Percentiles rank a stretch among this genome's conserved stretches.
These are phyloP conservation scores for Phytophthora citricola DNA, from an alignment of 352 stramenopile species.

Conservation along the genomic window DNA sequence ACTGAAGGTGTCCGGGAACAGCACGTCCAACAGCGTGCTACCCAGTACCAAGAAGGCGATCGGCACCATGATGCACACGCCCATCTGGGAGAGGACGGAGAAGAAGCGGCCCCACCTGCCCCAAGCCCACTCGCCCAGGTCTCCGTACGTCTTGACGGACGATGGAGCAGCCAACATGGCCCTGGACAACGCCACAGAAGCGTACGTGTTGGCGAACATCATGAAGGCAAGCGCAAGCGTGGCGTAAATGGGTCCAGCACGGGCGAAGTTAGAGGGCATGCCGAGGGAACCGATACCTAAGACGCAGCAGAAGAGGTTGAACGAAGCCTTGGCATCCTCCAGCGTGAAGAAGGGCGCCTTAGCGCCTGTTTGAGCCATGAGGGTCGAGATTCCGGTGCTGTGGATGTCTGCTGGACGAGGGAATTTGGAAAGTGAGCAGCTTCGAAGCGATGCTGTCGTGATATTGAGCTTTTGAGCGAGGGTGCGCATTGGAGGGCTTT, in stretches of 20 bases:
- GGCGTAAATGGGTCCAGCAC: slow-evolving; percentile 20
- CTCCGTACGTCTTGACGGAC: slow-evolving; percentile 25
- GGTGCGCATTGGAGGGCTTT: background rate
- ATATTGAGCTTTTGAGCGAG: background rate
- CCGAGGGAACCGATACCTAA: slow-evolving; percentile 24
- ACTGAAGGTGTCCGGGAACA: slow-evolving; percentile 26
- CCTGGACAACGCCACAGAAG: slow-evolving; percentile 17
- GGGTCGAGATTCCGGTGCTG: background rate
- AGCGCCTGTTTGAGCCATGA: background rate
- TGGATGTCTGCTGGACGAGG: background rate
- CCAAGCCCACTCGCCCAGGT: slow-evolving; percentile 21
- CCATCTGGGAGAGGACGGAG: slow-evolving; percentile 23
- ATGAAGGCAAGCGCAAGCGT: slow-evolving; percentile 21
- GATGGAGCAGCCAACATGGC: slow-evolving; percentile 25
- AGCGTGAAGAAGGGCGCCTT: slow-evolving; percentile 8
- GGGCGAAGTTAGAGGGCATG: slow-evolving; percentile 28
- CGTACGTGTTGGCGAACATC: slow-evolving; percentile 30
- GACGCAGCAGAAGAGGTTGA: slow-evolving; percentile 30
- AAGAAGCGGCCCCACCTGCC: slow-evolving; percentile 27
- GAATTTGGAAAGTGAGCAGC: slow-evolving; percentile 7
- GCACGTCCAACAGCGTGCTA: slow-evolving; percentile 21
- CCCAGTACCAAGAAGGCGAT: slow-evolving; percentile 22
- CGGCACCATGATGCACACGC: slow-evolving; percentile 20
- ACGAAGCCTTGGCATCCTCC: slow-evolving; percentile 14
- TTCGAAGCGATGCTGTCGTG: background rate